Base-by-base conservation (phyloP, 768 basidiomycete species). In the Cubamyces sp. region DNA sequence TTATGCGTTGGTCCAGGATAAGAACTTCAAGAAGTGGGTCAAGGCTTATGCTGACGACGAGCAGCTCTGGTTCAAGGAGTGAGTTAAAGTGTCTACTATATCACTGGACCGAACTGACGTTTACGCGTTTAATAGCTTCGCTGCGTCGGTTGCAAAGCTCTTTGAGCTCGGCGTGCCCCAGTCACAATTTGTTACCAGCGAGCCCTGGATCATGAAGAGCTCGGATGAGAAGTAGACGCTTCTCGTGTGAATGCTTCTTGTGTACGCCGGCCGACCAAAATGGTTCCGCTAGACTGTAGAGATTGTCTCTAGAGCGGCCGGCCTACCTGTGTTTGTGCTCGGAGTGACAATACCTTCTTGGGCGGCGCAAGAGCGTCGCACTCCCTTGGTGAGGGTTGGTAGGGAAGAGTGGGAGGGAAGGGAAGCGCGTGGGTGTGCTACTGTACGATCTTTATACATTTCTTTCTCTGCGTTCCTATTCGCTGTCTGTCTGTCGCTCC, bases 41-140 rank as follows among this genome's bases (percentile, higher is more conserved):
- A 86, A 93, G 78, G 84, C 86, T 18, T 98, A 98, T 71, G 95
- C 96, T 34, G 83, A 91, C 41, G 85, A 89, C 71, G 84, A 91
- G 74, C 84, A 90, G 6, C 79, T 91, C 21, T 99, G 92, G 85
- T 98, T 98, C 84, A 88, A 89, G 73, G 96, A 98, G 93, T 97
- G 74, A 67, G 90, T 81, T 18, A 19, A 28, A 51, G 25, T 19
- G 23, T 34, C 18, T 12, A 30, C 30, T n/a, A n/a, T 37, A 19
- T 25, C 45, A 23, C 26, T 39, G 49, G 14, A 23, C 25, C n/a
- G 14, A 49, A 64, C 42, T 49, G 62, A 48, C 50, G 57, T 59
- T 54, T 23, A 28, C 9, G 61, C 1, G 64, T 19, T 19, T 57
- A 30, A 30, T 25, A 96, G 94, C 77, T 98, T 98, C 82, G 84